phyloP scores from a whole-genome alignment of 805 yeast genomes.

The Saccharomycopsis schoenii region DNA sequence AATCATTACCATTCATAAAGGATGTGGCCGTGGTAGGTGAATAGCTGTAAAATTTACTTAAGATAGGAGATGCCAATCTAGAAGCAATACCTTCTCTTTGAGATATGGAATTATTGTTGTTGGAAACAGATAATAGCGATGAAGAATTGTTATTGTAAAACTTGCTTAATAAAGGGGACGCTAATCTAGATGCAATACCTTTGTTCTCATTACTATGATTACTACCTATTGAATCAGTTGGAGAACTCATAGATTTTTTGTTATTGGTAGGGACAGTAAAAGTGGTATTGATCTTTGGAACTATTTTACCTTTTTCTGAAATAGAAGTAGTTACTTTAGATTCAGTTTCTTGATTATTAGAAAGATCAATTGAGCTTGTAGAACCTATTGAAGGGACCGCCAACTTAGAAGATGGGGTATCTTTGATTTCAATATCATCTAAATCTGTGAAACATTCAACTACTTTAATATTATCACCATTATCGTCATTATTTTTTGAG shows the following conservation, averaged over 20 bases:
- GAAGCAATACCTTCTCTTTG: constrained; percentile 1
- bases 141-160: not conserved
- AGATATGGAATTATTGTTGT: not conserved
- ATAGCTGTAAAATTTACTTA: not conserved
- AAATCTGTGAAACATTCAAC: not conserved
- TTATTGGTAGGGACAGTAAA: not conserved
- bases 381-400: not conserved
- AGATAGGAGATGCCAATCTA: constrained; percentile 7
- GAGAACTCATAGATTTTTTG: not conserved
- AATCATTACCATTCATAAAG: not conserved
- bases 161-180: constrained; percentile 2
- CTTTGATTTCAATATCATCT: not conserved
- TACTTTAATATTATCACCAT: not conserved
- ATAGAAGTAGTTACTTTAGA: not conserved
- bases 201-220: not conserved
- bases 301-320: not conserved
- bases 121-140: constrained; percentile 1
- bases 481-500: not conserved
- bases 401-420: not conserved
- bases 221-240: not conserved
- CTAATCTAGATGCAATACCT: not conserved
- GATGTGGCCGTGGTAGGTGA: constrained; percentile 3
- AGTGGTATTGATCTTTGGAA: not conserved
- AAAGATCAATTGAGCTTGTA: not conserved
- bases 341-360: not conserved